Evolutionary conservation across 2,329 filamentous ascomycete genomes (phyloP), one percentile per base, ranked within the genome.

Genomic region (Trichoderma atroviride): DNA sequence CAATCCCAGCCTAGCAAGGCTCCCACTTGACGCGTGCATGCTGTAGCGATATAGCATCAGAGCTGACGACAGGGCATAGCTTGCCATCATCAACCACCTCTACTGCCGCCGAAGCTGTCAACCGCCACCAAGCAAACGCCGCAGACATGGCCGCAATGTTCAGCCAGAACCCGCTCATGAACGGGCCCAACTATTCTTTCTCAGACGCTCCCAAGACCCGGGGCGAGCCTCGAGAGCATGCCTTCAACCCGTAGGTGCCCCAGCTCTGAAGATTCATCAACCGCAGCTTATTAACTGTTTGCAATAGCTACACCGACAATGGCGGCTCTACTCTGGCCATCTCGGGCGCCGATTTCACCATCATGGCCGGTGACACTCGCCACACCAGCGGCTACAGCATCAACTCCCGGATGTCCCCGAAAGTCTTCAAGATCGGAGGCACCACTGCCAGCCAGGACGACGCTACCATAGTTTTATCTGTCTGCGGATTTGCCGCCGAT

Each of bases 301-400:
- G n/a, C 27, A 31, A 4, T 75, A 96, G 92, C 75, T 99, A 99
- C 83, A 96, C 96, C 74, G 95, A 99, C 85, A 99, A 99, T 80
- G 96, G 96, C 75, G 96, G 96, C 75, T 97, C 94, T 71, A 98
- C 96, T 67, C 89, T 99, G 69, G 96, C 94, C 77, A 98, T 99
- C 81, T 91, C 93, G 50, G 96, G 96, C 75, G 89, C 90, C 78
- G 92, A 96, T 85, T 99, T 98, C 85, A 89, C 94, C 78, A 96
- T 99, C 83, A 89, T 99, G 80, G 96, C 96, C 56, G 96, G 96
- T 82, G 96, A 99, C 85, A 99, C 96, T 75, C 92, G 96, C 79
- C 93, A 93, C 78, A 97, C 94, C 68, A 92, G 92, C 73, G 96
- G 96, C 79, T 99, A 97, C 89, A 97, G 92, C 86, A 99, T 99